phyloP scores from a whole-genome alignment of 2,329 filamentous ascomycete species.

The Fusarium begoniae region DNA sequence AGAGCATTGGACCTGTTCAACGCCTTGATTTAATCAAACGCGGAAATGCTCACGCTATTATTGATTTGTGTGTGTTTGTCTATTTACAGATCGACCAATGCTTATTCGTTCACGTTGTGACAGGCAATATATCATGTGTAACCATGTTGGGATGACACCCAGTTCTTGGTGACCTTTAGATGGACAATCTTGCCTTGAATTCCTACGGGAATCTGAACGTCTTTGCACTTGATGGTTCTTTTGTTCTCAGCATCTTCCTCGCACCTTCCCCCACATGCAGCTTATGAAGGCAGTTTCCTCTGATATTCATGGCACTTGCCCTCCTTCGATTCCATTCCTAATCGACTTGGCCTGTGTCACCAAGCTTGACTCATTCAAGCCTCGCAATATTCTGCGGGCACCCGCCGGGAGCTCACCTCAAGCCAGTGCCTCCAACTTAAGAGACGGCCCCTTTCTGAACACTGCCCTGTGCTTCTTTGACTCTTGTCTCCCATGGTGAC shows the following conservation, averaged over 20 bases:
- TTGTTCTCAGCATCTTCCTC: background rate
- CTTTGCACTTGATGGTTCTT: background rate
- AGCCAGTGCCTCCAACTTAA: background rate
- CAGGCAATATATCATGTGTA: background rate
- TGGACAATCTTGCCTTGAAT: background rate
- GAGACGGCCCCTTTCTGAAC: background rate
- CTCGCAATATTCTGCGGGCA: conserved; percentile 15
- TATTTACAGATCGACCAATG: background rate
- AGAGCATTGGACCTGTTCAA: background rate
- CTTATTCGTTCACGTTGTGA: background rate
- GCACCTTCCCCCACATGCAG: background rate
- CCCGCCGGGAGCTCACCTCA: conserved; percentile 6
- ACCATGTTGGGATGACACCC: background rate
- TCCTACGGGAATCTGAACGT: background rate
- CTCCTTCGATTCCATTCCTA: background rate
- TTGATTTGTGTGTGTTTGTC: background rate
- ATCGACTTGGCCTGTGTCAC: background rate
- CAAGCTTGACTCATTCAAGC: background rate
- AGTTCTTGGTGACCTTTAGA: background rate
- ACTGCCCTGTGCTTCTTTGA: background rate
- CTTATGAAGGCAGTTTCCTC: background rate
- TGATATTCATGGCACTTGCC: background rate
- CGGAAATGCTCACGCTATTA: background rate
- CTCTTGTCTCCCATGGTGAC: background rate
- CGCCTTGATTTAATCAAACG: background rate